Evolutionary conservation across 805 yeast genomes (phyloP), one percentile per base, ranked within the genome.

Genomic region (Wickerhamiella kurtzmanii): DNA sequence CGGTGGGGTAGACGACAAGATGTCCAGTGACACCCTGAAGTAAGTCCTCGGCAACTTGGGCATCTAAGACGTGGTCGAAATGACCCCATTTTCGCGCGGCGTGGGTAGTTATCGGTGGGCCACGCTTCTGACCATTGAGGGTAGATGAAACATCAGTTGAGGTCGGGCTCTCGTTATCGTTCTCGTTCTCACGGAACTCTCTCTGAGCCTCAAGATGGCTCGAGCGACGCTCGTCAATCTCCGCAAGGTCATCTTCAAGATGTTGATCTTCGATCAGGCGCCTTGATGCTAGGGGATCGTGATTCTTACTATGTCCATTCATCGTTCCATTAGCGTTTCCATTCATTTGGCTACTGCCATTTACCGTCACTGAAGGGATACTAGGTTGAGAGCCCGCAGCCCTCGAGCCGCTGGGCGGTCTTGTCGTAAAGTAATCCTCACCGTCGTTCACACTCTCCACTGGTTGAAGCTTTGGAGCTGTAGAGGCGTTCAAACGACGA

Each of bases 1-100:
- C 86, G 0, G 83, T 72, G 0, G 98, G 97, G 69, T 88, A 89
- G n/a, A 81, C 61, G 4, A 92, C 96, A 54, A 92, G 65, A 59
- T 92, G 82, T 1, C 98, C 98, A 45, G 79, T 82, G 17, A 89
- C 69, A 48, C 84, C 79, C 43, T 70, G 68, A 51, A 92, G 66
- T 35, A 87, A 67, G 49, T 79, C 69, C 53, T 80, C 87, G 0
- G 96, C 94, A 0, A 92, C 77, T 40, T 75, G 79, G 46, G 82
- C 73, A 50, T 82, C 94, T 53, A 73, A 77, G 1, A 82, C 74
- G 42, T 74, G 68, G 44, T 75, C 64, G 39, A 55, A 56, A 41
- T 57, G 59, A 35, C 51, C 53, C 58, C 57, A 56, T 9, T 48
- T 49, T 13, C 60, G 55, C 4, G 53, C 46, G 3, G 51, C 49